Conservation (phyloP, 139 green algal genomes). For the Chlorella vulgaris region DNA sequence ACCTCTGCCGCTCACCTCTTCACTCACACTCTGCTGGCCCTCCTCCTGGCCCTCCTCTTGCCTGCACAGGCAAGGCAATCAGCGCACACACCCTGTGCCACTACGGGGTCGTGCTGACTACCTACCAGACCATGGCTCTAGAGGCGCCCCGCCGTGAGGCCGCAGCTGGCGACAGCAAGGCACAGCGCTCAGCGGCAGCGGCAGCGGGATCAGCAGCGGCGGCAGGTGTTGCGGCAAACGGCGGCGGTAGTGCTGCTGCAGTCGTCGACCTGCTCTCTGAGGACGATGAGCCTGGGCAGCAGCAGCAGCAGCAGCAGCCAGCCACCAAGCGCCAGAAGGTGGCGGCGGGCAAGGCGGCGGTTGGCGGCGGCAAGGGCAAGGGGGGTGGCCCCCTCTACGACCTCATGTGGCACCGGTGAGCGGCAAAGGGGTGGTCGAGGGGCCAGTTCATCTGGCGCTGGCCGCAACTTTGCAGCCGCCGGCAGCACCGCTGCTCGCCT, state of each 20-base stretch:
- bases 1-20: no score
- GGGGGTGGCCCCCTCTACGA: conserved; percentile 53
- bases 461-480: no score
- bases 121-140: conserved; percentile 80
- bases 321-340: conserved; percentile 24
- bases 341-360: conserved; percentile 9
- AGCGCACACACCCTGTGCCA: conserved; percentile 44
- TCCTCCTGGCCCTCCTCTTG: no score
- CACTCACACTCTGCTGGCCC: no score
- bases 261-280: conserved; percentile 14
- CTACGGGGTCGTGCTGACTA: conserved; percentile 89
- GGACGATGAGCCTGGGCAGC: neutral
- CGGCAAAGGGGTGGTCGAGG: no score
- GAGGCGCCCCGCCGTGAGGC: conserved; percentile 41
- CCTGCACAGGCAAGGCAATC: conserved; percentile 46
- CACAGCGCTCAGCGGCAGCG: neutral
- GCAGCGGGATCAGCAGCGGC: neutral
- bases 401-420: conserved; percentile 65
- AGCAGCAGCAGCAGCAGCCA: neutral
- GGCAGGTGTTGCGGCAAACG: neutral
- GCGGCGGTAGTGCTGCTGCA: conserved; percentile 1
- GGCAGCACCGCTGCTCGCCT: no score
- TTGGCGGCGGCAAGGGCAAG: conserved; percentile 2
- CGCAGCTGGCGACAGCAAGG: neutral
- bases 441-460: no score